phyloP scores from a whole-genome alignment of 805 yeast species.

The Candida ficus region DNA sequence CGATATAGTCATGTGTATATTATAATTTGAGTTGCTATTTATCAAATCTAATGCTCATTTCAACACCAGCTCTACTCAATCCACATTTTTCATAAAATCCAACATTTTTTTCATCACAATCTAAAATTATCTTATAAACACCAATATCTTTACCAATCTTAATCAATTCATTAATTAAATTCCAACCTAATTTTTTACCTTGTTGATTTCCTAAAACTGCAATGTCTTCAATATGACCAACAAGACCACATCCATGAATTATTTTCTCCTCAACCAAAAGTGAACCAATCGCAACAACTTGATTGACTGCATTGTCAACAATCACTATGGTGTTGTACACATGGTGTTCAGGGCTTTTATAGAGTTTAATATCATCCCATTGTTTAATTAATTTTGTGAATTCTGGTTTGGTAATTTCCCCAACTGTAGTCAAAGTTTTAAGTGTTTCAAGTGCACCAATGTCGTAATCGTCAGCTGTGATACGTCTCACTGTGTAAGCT shows the following conservation, averaged over 20 bases:
- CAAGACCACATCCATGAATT: conserved; percentile 78
- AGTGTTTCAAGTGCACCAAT: conserved; percentile 63
- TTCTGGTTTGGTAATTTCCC: conserved; percentile 48
- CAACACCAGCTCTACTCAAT: conserved; percentile 56
- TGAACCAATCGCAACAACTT: conserved; percentile 80
- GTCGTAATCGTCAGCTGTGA: conserved; percentile 49
- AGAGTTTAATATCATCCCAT: conserved; percentile 44
- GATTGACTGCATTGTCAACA: conserved; percentile 36
- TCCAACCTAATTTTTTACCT: conserved; percentile 75
- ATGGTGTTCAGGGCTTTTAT: conserved; percentile 12
- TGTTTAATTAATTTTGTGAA: conserved; percentile 48
- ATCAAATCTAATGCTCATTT: conserved; percentile 53
- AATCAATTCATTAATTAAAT: conserved; percentile 58
- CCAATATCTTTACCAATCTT: conserved; percentile 54
- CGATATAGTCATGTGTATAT: conserved; percentile 11
- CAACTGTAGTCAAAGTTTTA: conserved; percentile 75
- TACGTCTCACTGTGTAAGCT: conserved; percentile 64
- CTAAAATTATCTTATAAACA: conserved; percentile 85
- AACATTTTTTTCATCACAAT: conserved; percentile 79
- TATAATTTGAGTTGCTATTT: background rate
- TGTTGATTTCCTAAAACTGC: conserved; percentile 72
- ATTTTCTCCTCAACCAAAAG: conserved; percentile 74
- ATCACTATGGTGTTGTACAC: conserved; percentile 71
- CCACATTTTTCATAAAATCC: conserved; percentile 90
- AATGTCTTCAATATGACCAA: conserved; percentile 95